phyloP scores from a whole-genome alignment of 495 filamentous ascomycete species.

The Penicillium cosmopolitanum region DNA sequence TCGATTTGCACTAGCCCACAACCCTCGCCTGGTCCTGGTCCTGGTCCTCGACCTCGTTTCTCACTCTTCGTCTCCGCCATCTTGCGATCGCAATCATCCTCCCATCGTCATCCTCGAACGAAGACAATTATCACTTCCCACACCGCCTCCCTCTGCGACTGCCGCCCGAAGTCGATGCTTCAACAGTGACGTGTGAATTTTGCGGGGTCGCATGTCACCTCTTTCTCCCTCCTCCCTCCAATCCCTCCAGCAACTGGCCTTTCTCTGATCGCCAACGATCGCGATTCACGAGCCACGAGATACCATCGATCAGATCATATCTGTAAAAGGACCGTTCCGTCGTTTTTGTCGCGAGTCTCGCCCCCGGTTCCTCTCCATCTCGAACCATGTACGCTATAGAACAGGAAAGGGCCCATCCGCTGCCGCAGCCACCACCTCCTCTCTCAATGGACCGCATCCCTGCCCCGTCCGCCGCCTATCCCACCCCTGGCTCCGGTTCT shows the following conservation, averaged over 20 bases:
- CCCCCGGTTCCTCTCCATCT: constrained; percentile 32
- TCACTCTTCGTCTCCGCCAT: too few relatives aligned
- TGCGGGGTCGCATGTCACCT: constrained; percentile 35
- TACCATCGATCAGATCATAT: constrained; percentile 12
- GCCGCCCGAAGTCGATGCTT: constrained; percentile 33
- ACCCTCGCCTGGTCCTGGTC: too few relatives aligned
- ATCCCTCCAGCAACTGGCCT: neutral
- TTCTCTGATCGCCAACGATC: neutral
- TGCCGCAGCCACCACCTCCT: constrained; percentile 43
- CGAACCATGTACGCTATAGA: constrained; percentile 51
- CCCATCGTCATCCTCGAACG: too few relatives aligned
- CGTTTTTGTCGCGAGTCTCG: constrained; percentile 18
- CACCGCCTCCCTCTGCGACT: constrained; percentile 8
- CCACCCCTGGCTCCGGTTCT: constrained; percentile 39
- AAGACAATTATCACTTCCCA: neutral
- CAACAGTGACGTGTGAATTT: constrained; percentile 38
- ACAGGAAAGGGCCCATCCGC: constrained; percentile 46
- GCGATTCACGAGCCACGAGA: neutral
- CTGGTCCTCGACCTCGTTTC: too few relatives aligned
- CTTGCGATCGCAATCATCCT: too few relatives aligned
- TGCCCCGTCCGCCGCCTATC: constrained; percentile 45
- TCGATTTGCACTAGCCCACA: too few relatives aligned
- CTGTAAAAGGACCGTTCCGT: constrained; percentile 18
- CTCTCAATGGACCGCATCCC: constrained; percentile 55
- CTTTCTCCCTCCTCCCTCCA: constrained; percentile 4